These are phyloP conservation scores for Cordyceps militaris DNA, from an alignment of 2,329 filamentous ascomycete genomes.

Conservation along the genomic window DNA sequence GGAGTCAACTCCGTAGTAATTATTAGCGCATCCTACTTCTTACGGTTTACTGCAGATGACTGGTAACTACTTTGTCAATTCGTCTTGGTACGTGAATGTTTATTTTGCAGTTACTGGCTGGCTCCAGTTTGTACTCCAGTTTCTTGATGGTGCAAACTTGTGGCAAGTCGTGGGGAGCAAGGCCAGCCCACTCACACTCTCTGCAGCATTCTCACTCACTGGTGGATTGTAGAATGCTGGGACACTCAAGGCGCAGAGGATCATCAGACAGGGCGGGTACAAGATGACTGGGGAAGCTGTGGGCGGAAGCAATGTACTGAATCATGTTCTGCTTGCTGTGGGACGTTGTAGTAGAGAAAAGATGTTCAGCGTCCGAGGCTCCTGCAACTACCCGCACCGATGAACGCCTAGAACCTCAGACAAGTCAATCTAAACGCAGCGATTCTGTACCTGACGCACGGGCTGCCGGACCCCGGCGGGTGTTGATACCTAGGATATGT, in stretches of 20 bases:
- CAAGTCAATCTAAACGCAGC: neutral
- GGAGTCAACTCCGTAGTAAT: slow-evolving; percentile 1
- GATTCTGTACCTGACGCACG: neutral
- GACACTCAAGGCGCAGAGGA: no score
- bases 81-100: no score
- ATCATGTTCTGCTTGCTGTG: no score
- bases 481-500: neutral
- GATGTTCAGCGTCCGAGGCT: neutral
- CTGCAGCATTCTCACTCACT: neutral
- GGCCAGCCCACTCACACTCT: neutral
- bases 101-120: no score
- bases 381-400: neutral
- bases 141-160: neutral
- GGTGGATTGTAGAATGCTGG: no score
- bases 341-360: neutral
- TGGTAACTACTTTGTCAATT: no score
- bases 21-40: no score
- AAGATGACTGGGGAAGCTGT: no score
- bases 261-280: neutral
- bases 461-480: neutral
- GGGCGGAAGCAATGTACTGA: no score
- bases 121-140: neutral
- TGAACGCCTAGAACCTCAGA: neutral
- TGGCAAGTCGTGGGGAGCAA: neutral
- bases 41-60: no score